Base-by-base conservation (phyloP, 169 alveolate species). In the Besnoitia besnoiti region DNA sequence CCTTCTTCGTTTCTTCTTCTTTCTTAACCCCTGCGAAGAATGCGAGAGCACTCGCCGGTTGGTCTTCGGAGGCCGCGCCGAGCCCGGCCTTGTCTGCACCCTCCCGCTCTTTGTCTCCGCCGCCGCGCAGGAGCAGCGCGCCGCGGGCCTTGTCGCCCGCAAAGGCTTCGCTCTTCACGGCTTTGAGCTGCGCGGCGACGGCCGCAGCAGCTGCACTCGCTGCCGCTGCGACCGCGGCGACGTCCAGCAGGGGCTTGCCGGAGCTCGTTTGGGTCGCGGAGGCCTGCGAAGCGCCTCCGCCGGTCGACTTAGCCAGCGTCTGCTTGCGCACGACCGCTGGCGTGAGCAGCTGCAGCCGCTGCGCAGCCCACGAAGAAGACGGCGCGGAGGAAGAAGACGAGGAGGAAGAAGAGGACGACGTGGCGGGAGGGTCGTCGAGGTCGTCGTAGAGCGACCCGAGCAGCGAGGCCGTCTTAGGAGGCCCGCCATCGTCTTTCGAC, bases 401-500 rank as follows among this genome's bases (percentile, higher is more conserved):
- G 2, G 46, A 59, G 62, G 94, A 44, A 21, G 91, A 14, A 44
- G 85, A 3, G 2, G 76, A 27, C 62, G 90, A 30, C 21, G 75
- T n/a, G 7, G 42, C 84, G 4, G 91, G 77, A 24, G 94, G 55
- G 77, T 92, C 94, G 85, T 87, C 93, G 40, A 90, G 85, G 30
- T 92, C 94, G 37, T 92, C 94, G 85, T 92, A 92, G 37, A 92
- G 92, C 0, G 94, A 87, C 42, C 94, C 94, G n/a, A 92, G 46
- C 49, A 92, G 76, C 27, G 94, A 92, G 35, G 92, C 79, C 10
- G 75, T 77, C n/a, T 85, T 85, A 8, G 84, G 50, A 24, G 91
- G 84, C 12, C 85, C 80, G 55, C 85, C 90, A 35, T 92, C 92
- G 85, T 89, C 92, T 87, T 80, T 84, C 7, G 94, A 73, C 24